Base-by-base conservation (phyloP, 768 basidiomycete genomes). In the Cystofilobasidium bisporidii region DNA sequence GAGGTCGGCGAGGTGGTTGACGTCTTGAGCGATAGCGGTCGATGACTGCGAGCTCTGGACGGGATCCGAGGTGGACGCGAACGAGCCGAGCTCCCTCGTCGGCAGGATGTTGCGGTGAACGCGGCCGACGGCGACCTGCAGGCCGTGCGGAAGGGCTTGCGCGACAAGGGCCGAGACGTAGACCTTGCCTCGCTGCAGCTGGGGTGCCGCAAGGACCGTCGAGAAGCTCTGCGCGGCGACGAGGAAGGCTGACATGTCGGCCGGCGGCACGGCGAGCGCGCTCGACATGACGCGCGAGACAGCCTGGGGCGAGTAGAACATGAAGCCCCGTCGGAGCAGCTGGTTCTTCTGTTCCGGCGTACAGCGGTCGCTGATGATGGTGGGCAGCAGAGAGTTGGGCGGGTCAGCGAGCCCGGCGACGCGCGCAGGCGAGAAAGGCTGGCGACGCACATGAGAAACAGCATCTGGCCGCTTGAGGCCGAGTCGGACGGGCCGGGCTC, bases 1-100 rank as follows among this genome's bases (percentile, higher is more conserved):
- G 10, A 75, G 74, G 63, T 77, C 75, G 32, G 75, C 76, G 15
- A 78, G 73, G 67, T 78, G 75, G 50, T 76, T 75, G n/a, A 77
- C 70, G 12, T 75, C 71, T 0, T 74, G 26, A 8, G 41, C 76
- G n/a, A 36, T 73, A 72, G 28, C 9, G 15, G 9, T 58, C 15
- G 41, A 4, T 4, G 12, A 8, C 11, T 15, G 5, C 41, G 18
- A 43, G 45, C 45, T 47, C 6, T 38, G 24, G 32, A 32, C 50
- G 26, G 18, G 69, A 50, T 18, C 61, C 60, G 32, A 76, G 58
- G 38, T 62, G 48, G 47, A 48, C 10, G 47, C 14, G n/a, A 48
- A n/a, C 5, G 47, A n/a, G 58, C 75, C 75, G 8, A 78, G 36
- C 68, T 77, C 76, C 28, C 74, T 67, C 72, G 75, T 74, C 2